Conservation (phyloP, 1,284 basidiomycete genomes). For the Mycena sp. region DNA sequence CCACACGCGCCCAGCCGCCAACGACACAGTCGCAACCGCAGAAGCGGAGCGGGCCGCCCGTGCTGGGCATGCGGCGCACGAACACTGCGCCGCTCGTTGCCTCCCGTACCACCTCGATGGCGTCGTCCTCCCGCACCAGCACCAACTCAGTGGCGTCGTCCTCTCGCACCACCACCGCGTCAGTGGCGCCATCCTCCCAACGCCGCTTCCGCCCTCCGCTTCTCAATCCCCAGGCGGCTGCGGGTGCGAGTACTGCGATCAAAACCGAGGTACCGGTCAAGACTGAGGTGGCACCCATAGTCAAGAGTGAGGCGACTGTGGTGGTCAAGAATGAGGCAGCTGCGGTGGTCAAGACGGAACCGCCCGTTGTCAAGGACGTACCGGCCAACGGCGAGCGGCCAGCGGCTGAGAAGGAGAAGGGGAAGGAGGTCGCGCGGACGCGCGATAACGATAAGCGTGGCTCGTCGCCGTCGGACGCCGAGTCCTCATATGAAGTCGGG, state of each 20-base stretch:
- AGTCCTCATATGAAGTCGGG: background rate
- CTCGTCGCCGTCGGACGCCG: slow-evolving; percentile 3
- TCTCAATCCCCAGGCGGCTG: background rate
- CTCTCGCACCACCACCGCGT: background rate
- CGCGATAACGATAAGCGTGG: background rate
- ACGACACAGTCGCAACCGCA: slow-evolving; percentile 14
- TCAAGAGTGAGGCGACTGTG: background rate
- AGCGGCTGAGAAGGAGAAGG: background rate
- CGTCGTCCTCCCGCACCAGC: background rate
- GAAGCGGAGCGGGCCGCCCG: slow-evolving; percentile 21
- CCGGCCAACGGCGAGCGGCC: too few species aligned
- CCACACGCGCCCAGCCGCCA: background rate
- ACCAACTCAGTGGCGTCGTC: background rate
- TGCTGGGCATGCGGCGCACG: slow-evolving; percentile 26
- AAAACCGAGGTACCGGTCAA: background rate
- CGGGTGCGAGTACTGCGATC: background rate
- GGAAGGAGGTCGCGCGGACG: too few species aligned
- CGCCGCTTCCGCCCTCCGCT: slow-evolving; percentile 16
- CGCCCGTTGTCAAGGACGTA: too few species aligned
- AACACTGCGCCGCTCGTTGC: slow-evolving; percentile 15
- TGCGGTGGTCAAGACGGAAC: background rate
- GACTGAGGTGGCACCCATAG: background rate
- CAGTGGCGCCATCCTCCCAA: too few species aligned
- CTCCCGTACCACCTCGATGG: background rate
- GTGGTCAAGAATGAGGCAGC: background rate